Evolutionary conservation across 495 filamentous ascomycete genomes (phyloP), one percentile per base, ranked within the genome.

Genomic region (Ascodesmis nigricans): DNA sequence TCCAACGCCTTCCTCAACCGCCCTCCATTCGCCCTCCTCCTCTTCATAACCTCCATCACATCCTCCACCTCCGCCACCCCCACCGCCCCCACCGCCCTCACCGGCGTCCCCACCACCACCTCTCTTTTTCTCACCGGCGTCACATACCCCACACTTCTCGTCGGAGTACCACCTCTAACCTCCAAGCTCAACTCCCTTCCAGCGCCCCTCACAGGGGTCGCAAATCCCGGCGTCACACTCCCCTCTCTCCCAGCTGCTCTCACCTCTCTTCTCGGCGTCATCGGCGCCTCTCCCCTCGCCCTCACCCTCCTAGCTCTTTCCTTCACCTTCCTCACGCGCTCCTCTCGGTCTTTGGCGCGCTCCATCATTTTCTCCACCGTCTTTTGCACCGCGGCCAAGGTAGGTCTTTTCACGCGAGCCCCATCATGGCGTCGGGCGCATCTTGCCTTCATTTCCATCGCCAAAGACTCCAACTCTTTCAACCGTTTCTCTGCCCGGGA

Each of bases 351-450:
- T n/a, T n/a, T n/a, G n/a, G n/a, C n/a, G n/a, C n/a, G n/a, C n/a
- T n/a, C 68, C 33, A 82, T 95, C 69, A 99, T 78, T 36, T 87
- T 92, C 33, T 60, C 59, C 41, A 99, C 91, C 4, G 90, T 95
- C 31, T 75, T 76, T 27, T 78, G 69, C 13, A 95, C 80, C 5
- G 80, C 79, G 42, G 93, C 90, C 1, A 92, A 75, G 0, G 84
- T 93, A 2, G 87, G 90, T 1, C 53, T 35, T 16, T 46, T 52
- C 1, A 54, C 48, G 36, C 40, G 50, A n/a, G 51, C 56, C 13
- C 57, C 55, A 4, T 55, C 53, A 26, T 55, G 57, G 23, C 60
- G 55, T 9, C 48, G 55, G 14, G 58, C 58, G 20, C 62, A 95
- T 60, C 43, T 73, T 77, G 82, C 71, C 41, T 74, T 72, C n/a